Percentiles rank a stretch among this genome's conserved stretches.
These are phyloP conservation scores for Symbiotaphrina buchneri DNA, from an alignment of 495 filamentous ascomycete genomes.

Conservation along the genomic window DNA sequence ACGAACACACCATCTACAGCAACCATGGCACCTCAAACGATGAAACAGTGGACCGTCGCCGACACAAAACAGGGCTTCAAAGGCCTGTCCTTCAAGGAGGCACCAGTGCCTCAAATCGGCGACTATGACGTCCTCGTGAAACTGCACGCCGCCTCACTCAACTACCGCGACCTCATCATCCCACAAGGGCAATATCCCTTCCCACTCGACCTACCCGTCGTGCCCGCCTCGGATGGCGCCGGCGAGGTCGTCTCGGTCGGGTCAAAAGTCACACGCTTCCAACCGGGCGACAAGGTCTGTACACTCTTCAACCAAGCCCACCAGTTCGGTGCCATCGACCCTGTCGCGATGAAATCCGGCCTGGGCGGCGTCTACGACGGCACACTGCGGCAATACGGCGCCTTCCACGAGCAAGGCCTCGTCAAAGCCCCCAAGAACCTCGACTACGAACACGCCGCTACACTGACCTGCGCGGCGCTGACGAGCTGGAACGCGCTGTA, in stretches of 20 bases:
- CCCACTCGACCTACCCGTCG: slow-evolving; percentile 27
- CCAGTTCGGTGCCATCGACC: slow-evolving; percentile 31
- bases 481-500: slow-evolving; percentile 74
- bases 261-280: slow-evolving; percentile 38
- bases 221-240: slow-evolving; percentile 58
- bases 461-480: slow-evolving; percentile 48
- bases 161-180: slow-evolving; percentile 68
- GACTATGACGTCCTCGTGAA: slow-evolving; percentile 59
- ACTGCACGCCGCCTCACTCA: slow-evolving; percentile 52
- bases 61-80: slow-evolving; percentile 34
- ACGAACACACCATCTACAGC: not conserved
- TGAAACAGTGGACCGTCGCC: slow-evolving; percentile 41
- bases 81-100: slow-evolving; percentile 29
- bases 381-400: slow-evolving; percentile 45
- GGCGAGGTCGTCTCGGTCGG: slow-evolving; percentile 51
- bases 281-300: slow-evolving; percentile 46
- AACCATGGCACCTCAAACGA: slow-evolving; percentile 25
- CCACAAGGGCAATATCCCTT: slow-evolving; percentile 53
- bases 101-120: slow-evolving; percentile 32
- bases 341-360: slow-evolving; percentile 22
- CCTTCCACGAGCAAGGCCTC: slow-evolving; percentile 45
- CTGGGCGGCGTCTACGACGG: slow-evolving; percentile 54
- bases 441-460: slow-evolving; percentile 35
- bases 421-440: slow-evolving; percentile 42
- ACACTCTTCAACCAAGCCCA: slow-evolving; percentile 69